These are phyloP conservation scores for Rhodamnia rubescens DNA, from an alignment of 345 rosid genomes.

Conservation along the genomic window DNA sequence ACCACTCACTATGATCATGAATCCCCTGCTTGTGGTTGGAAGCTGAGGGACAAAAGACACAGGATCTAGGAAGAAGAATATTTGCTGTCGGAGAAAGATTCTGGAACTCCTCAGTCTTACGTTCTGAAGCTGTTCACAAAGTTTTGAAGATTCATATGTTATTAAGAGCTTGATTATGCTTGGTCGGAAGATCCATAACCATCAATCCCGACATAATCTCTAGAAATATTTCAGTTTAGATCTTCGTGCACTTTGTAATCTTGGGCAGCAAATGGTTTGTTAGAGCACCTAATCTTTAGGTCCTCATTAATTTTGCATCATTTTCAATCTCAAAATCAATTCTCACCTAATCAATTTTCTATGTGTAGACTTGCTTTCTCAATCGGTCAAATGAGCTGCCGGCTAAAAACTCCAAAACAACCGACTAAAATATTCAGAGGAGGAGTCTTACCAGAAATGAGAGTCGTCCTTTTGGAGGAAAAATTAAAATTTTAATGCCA, in stretches of 20 bases:
- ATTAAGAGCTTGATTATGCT: not conserved
- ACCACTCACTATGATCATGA: not conserved
- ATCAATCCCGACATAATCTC: not conserved
- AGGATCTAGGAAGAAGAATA: not conserved
- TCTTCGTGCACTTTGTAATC: not conserved
- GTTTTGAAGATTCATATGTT: not conserved
- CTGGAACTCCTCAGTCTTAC: not conserved
- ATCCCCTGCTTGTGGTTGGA: not conserved
- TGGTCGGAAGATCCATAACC: not conserved
- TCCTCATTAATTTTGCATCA: not conserved
- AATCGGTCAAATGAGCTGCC: not conserved
- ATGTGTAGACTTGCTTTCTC: not conserved
- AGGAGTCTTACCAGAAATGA: not conserved
- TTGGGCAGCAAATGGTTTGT: not conserved
- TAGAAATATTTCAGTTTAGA: not conserved
- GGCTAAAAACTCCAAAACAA: not conserved
- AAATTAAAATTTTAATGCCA: not conserved
- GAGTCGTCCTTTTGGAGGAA: not conserved
- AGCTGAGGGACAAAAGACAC: not conserved
- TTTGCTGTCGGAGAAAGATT: not conserved
- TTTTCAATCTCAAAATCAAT: not conserved
- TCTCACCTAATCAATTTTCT: not conserved
- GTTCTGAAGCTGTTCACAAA: not conserved
- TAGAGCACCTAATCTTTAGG: not conserved
- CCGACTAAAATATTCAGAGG: not conserved